phyloP scores from a whole-genome alignment of 1,284 basidiomycete species.

The Cystobasidiaceae sp. region DNA sequence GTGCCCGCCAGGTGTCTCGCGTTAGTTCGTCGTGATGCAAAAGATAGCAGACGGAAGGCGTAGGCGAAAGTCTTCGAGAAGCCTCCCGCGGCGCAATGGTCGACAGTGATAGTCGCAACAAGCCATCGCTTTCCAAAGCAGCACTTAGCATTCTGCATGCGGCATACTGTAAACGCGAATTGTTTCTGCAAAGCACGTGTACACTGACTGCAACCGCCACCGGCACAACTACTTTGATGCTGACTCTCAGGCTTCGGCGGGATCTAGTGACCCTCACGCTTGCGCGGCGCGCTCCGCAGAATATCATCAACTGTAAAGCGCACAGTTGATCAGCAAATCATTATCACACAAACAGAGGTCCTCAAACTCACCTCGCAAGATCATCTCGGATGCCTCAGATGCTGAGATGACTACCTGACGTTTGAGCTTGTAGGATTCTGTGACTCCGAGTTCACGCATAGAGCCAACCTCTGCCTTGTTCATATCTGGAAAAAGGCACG shows the following conservation, averaged over 20 bases:
- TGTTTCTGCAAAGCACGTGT: too few relatives aligned
- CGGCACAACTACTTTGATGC: too few relatives aligned
- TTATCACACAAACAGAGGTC: background rate
- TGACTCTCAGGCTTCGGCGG: background rate
- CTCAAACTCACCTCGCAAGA: conserved; percentile 61
- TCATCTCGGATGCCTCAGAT: conserved; percentile 97
- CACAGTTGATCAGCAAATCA: background rate
- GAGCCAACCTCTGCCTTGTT: conserved; percentile 74
- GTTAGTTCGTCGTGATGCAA: too few relatives aligned
- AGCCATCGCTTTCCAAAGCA: too few relatives aligned
- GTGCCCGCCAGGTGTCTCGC: too few relatives aligned
- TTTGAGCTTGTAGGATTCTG: conserved; percentile 97
- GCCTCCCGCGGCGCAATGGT: too few relatives aligned
- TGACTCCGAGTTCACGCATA: conserved; percentile 82
- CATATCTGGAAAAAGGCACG: conserved; percentile 65
- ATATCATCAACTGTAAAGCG: conserved; percentile 53
- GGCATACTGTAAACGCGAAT: too few relatives aligned
- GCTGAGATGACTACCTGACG: conserved; percentile 89
- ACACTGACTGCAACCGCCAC: too few relatives aligned
- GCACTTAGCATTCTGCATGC: too few relatives aligned
- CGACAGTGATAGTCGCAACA: too few relatives aligned
- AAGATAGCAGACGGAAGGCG: too few relatives aligned
- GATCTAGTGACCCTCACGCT: conserved; percentile 52
- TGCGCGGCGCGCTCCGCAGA: conserved; percentile 56
- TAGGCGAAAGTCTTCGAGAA: too few relatives aligned